Evolutionary conservation across 345 rosid genomes (phyloP).

Genomic region (Barbarea vulgaris): DNA sequence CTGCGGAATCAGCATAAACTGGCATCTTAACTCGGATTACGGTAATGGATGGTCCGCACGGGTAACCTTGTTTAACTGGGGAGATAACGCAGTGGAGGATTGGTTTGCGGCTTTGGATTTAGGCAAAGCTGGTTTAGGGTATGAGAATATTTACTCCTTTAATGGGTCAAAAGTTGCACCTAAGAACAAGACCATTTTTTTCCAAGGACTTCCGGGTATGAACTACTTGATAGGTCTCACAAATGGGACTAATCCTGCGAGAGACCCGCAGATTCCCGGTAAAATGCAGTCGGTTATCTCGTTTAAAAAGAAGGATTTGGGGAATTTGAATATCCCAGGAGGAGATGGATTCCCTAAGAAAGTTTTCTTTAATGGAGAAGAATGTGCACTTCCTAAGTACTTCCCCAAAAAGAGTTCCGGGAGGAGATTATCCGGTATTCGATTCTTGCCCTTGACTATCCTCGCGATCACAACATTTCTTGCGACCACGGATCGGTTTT

Average conservation of each 20-base stretch:
- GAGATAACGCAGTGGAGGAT: conserved; percentile 50
- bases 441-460: conserved; percentile 33
- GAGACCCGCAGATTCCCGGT: conserved; percentile 70
- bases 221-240: conserved; percentile 64
- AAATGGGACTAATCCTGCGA: conserved; percentile 52
- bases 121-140: conserved; percentile 63
- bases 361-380: conserved; percentile 89
- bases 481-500: conserved; percentile 5
- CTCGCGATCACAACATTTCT: conserved; percentile 38
- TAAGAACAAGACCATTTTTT: conserved; percentile 60
- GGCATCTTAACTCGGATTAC: conserved; percentile 84
- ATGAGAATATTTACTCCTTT: conserved; percentile 72
- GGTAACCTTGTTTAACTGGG: conserved; percentile 87
- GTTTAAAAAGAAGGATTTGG: conserved; percentile 56
- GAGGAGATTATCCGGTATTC: conserved; percentile 20
- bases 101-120: conserved; percentile 75
- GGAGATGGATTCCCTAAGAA: conserved; percentile 85
- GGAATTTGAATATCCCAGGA: conserved; percentile 43
- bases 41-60: conserved; percentile 75
- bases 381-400: conserved; percentile 71
- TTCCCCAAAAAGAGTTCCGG: conserved; percentile 55
- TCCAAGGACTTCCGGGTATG: conserved; percentile 69
- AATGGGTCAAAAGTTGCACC: conserved; percentile 63
- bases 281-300: conserved; percentile 90
- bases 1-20: conserved; percentile 86